phyloP scores from a whole-genome alignment of 2,329 filamentous ascomycete species.

The Talaromyces funiculosus region DNA sequence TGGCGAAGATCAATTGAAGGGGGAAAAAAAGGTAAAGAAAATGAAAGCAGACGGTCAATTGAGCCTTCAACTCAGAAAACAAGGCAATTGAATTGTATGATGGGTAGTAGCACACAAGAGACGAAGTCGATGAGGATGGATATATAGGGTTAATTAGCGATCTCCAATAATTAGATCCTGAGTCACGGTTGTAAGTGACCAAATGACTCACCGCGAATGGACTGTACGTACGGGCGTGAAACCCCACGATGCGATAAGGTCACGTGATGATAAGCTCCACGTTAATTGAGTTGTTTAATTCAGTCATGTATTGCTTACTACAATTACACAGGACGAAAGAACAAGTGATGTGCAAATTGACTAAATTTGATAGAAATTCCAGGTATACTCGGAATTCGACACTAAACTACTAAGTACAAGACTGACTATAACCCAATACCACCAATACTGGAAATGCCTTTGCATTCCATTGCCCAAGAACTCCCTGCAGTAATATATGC shows the following conservation, averaged over 20 bases:
- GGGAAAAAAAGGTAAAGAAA: neutral
- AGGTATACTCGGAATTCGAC: conserved; percentile 1
- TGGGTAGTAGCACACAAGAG: neutral
- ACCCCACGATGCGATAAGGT: neutral
- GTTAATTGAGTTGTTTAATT: too few relatives aligned
- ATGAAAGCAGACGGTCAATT: neutral
- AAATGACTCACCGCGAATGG: neutral
- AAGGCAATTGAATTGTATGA: neutral
- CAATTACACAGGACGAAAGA: too few relatives aligned
- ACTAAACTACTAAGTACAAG: conserved; percentile 8
- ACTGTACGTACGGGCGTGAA: neutral
- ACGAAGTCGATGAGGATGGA: neutral
- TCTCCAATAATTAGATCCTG: neutral
- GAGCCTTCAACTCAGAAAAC: neutral
- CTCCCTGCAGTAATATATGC: conserved; percentile 6
- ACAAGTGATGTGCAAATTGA: neutral
- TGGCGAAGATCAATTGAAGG: neutral
- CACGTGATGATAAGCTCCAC: conserved; percentile 12
- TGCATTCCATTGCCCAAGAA: conserved; percentile 4
- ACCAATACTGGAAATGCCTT: neutral
- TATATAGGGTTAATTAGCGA: neutral
- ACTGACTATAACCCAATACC: neutral
- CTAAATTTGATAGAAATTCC: neutral
- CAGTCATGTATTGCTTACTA: too few relatives aligned
- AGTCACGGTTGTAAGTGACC: neutral